phyloP scores from a whole-genome alignment of 345 rosid species.

The Psidium friedrichsthalianum region DNA sequence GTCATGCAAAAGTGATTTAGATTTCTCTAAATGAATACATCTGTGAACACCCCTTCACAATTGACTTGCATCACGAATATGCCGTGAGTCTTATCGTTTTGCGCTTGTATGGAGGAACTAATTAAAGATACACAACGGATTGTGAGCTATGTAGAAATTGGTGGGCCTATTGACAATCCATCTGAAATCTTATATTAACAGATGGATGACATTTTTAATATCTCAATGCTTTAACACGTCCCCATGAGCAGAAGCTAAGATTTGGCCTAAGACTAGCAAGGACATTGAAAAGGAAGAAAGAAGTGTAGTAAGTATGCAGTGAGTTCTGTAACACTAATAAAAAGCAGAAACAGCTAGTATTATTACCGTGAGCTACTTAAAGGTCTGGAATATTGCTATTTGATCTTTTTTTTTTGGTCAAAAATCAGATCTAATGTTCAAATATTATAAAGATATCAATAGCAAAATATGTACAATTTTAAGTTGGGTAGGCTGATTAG shows the following conservation, averaged over 20 bases:
- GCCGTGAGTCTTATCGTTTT: neutral
- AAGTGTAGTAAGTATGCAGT: neutral
- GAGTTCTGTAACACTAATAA: neutral
- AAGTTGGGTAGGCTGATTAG: neutral
- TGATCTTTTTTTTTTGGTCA: too few relatives aligned
- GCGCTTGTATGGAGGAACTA: neutral
- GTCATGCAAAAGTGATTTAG: conserved; percentile 1
- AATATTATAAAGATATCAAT: neutral
- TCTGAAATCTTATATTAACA: neutral
- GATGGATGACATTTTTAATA: neutral
- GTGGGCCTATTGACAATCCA: neutral
- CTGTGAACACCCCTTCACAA: neutral
- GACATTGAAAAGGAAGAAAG: neutral
- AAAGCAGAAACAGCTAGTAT: neutral
- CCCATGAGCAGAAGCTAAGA: neutral
- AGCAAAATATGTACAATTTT: neutral
- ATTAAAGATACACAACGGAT: neutral
- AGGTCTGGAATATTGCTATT: neutral
- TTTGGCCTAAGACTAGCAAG: neutral
- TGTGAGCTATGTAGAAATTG: neutral
- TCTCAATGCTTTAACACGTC: neutral
- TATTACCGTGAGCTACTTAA: neutral
- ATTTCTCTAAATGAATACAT: neutral
- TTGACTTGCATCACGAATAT: neutral
- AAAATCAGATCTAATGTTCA: neutral